Percentiles rank a stretch among this genome's conserved stretches.
These are phyloP conservation scores for Starmerella cellae DNA, from an alignment of 805 yeast species.

Conservation along the genomic window DNA sequence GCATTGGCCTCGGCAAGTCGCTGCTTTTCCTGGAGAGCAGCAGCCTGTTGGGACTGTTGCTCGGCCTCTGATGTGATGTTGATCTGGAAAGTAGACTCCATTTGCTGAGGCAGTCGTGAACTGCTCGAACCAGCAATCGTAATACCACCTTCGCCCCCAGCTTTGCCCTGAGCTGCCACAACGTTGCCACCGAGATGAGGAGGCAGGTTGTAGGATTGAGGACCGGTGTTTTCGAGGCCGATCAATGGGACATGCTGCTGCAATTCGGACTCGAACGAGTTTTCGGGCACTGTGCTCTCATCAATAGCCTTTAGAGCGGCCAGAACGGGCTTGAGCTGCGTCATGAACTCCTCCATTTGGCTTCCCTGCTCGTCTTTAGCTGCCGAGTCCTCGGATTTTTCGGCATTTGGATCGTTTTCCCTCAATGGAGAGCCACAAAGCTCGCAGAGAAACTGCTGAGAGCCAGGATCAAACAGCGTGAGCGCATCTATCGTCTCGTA, in stretches of 20 bases:
- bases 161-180: neutral
- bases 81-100: constrained; percentile 77
- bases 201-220: constrained; percentile 15
- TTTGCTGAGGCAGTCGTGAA: constrained; percentile 25
- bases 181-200: constrained; percentile 7
- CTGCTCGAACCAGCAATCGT: constrained; percentile 20
- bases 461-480: constrained; percentile 64
- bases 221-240: constrained; percentile 11
- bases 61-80: constrained; percentile 77
- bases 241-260: constrained; percentile 58
- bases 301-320: constrained; percentile 70
- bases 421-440: constrained; percentile 62
- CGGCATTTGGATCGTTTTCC: constrained; percentile 43
- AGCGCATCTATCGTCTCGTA: constrained; percentile 82
- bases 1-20: constrained; percentile 79
- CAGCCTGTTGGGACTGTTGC: constrained; percentile 56
- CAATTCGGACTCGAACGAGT: constrained; percentile 75
- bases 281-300: constrained; percentile 68
- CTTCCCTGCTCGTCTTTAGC: constrained; percentile 39
- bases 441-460: constrained; percentile 69
- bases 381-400: constrained; percentile 50
- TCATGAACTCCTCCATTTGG: constrained; percentile 69
- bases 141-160: constrained; percentile 12
- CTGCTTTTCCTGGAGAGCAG: constrained; percentile 53
- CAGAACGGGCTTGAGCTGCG: constrained; percentile 78